Evolutionary conservation across 345 rosid genomes (phyloP), one percentile per base, ranked within the genome.

Genomic region (Camelina neglecta): DNA sequence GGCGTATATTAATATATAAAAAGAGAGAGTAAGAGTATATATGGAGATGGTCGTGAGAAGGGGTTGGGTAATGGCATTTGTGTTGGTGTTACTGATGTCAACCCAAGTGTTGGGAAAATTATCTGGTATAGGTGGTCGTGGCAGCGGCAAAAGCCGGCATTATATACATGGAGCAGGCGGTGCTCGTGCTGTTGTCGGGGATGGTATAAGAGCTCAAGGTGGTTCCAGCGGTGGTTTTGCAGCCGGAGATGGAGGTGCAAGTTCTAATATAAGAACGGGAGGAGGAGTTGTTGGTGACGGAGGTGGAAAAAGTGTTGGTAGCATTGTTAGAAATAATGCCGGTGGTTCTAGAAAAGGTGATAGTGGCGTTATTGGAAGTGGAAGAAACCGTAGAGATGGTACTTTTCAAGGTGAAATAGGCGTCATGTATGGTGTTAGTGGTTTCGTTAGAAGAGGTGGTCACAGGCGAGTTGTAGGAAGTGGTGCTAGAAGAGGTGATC

Each of bases 21-120:
- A 33, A 63, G 44, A 54, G 7, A 62, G 15, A 16, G 12, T 33
- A 33, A 54, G 8, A 38, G 31, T 62, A 15, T 1, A 31, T 4
- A 74, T 74, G 71, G 71, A 29, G 39, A 42, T 44, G 48, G 15
- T 65, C 16, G 36, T 60, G 80, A 78, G 45, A 39, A 57, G 55
- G 68, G 81, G 41, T 69, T 55, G 44, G 79, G 24, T 59, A 24
- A 20, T 59, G 60, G 74, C 55, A 10, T 67, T 42, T 60, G 45
- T 49, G 8, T 69, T 39, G 66, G 6, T 48, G 73, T 38, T 57
- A 60, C 13, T 16, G 5, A 50, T 67, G 45, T 66, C 62, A 10
- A 29, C 16, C 21, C 73, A 58, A 48, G 79, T 59, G 54, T 60
- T 75, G 8, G 79, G 73, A 48, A 26, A 36, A 11, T 20, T 63